A percentile compares a stretch with the other conserved stretches of the same genome.
phyloP scores from a whole-genome alignment of 768 basidiomycete species.

The Suillus paluster region DNA sequence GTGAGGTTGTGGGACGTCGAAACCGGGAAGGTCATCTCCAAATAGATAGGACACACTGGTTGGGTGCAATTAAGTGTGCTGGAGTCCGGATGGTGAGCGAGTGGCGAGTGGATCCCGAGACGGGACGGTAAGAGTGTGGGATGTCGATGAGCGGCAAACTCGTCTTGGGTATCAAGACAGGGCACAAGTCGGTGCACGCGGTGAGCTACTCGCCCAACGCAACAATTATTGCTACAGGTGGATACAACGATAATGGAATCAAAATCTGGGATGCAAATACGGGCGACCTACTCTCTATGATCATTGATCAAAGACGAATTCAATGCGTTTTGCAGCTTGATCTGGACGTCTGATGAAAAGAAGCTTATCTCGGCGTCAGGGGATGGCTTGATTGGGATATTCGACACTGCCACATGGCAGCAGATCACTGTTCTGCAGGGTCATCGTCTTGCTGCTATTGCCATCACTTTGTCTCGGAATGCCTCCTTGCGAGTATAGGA shows the following conservation, averaged over 20 bases:
- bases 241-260: slow-evolving; percentile 21
- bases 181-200: slow-evolving; percentile 23
- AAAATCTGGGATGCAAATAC: slow-evolving; percentile 34
- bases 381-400: neutral
- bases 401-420: neutral
- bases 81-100: neutral
- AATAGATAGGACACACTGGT: slow-evolving; percentile 5
- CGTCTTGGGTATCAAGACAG: too few relatives aligned
- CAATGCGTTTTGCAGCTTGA: neutral
- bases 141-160: neutral
- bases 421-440: slow-evolving; percentile 14
- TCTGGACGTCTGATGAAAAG: neutral
- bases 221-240: slow-evolving; percentile 28
- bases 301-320: neutral
- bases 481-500: slow-evolving; percentile 33
- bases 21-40: slow-evolving; percentile 28
- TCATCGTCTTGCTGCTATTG: slow-evolving; percentile 28
- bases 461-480: slow-evolving; percentile 31
- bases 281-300: slow-evolving; percentile 18
- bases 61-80: neutral
- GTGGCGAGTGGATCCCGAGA: slow-evolving; percentile 3
- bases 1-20: neutral
- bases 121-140: slow-evolving; percentile 13
- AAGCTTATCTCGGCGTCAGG: neutral
- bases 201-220: slow-evolving; percentile 36